Evolutionary conservation across 2,329 filamentous ascomycete genomes (phyloP).

Genomic region (Verticillium dahliae): DNA sequence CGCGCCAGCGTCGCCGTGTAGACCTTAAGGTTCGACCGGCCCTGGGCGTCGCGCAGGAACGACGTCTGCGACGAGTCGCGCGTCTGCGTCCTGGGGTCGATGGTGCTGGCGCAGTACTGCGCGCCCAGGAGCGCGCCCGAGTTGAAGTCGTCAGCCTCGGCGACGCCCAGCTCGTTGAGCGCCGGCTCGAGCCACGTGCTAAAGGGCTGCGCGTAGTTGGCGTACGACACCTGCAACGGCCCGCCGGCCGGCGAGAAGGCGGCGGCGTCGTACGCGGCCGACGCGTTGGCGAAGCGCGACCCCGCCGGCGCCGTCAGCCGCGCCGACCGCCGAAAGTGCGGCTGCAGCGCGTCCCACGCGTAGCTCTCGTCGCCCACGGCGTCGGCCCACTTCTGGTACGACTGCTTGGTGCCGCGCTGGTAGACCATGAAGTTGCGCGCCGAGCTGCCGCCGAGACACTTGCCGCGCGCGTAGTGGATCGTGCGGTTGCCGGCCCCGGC

Average conservation of each 20-base stretch:
- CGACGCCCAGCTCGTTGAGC: constrained; percentile 32
- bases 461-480: constrained; percentile 30
- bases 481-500: constrained; percentile 15
- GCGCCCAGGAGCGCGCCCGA: constrained; percentile 31
- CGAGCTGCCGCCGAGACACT: constrained; percentile 20
- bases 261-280: constrained; percentile 16
- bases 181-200: constrained; percentile 18
- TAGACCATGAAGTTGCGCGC: constrained; percentile 21
- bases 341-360: constrained; percentile 20
- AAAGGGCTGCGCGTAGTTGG: constrained; percentile 17
- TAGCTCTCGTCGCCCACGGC: constrained; percentile 21
- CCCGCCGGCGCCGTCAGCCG: constrained; percentile 22
- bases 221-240: constrained; percentile 18
- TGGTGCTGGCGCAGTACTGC: constrained; percentile 18
- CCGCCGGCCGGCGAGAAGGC: constrained; percentile 17
- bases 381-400: constrained; percentile 22
- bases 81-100: constrained; percentile 17
- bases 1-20: constrained; percentile 34
- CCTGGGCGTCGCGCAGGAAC: constrained; percentile 21
- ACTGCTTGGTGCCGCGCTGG: constrained; percentile 15
- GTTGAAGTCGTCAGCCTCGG: constrained; percentile 26
- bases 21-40: constrained; percentile 25
- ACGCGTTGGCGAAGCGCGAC: constrained; percentile 14
- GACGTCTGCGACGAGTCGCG: constrained; percentile 28
- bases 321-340: constrained; percentile 23